Base-by-base conservation (phyloP, 2,329 filamentous ascomycete species). In the Geosmithia flava region DNA sequence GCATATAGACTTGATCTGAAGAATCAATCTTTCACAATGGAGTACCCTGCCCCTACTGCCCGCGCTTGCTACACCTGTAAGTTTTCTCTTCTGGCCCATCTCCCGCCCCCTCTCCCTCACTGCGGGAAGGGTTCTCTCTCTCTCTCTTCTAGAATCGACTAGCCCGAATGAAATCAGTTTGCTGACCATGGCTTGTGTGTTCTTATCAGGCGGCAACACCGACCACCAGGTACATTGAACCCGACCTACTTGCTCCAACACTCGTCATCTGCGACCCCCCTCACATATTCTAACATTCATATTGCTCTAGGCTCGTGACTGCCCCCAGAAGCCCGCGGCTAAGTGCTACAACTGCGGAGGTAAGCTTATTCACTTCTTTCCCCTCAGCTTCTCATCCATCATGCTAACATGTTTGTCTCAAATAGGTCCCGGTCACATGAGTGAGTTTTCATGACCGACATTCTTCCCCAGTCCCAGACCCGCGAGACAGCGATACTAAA, bases 261-360 rank as follows among this genome's bases (percentile, higher is more conserved):
- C 11, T 27, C 42, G 41, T 19, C 19, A 29, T 29, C 44, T 27
- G 44, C 27, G 17, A 39, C 37, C 48, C 30, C 45, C 37, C n/a
- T n/a, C n/a, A n/a, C n/a, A 20, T 37, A 3, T 42, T 16, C 30
- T 19, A 30, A 23, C 45, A n/a, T 48, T 47, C 19, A 45, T 42
- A 40, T 49, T 49, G 30, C 33, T 37, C 20, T 42, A 88, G 85
- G 85, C 86, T 61, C 85, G 86, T 61, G 86, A 91, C 62, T 93
- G 87, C 77, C 87, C 87, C 61, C 87, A 81, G 75, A 85, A 85
- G 71, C 85, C 85, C 59, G 81, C 83, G 58, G 80, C 85, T 59
- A 89, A 87, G 69, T 90, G 85, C 78, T 89, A 87, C 73, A 88
- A 87, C 77, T 89, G 85, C 66, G 82, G 82, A 68, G 78, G 81